Base-by-base conservation (phyloP, 2,329 filamentous ascomycete genomes). In the Fonsecaea erecta region DNA sequence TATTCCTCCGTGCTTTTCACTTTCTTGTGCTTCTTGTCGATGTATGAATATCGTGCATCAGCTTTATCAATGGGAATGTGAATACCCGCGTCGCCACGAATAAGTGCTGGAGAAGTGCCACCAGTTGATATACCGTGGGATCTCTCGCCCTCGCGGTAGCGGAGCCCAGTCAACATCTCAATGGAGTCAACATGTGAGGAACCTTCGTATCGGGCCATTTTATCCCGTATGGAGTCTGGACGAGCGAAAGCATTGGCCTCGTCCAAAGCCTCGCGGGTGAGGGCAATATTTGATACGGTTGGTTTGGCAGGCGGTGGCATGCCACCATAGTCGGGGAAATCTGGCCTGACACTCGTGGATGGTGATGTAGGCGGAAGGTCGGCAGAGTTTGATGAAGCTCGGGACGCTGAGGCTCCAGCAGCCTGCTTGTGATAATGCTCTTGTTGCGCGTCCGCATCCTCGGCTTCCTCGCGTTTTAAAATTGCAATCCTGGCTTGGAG, bases 51-150 rank as follows among this genome's bases (percentile, higher is more conserved):
- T 58, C 78, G 73, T 9, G 66, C 84, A 65, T 95, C 92, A 40
- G 56, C 63, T 68, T 92, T 87, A 70, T 96, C 92, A 35, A 90
- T 79, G 0, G 92, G 87, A 58, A 96, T 95, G 7, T 90, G 90
- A 66, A 96, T 94, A 56, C 93, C 93, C 8, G 87, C 92, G 75
- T 97, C 92, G 59, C 92, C 93, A 71, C 91, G 88, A 72, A 97
- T 90, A 24, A 97, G 81, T 9, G 88, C 88, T 7, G 92, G 92
- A 70, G 90, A 93, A 35, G 87, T 87, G 72, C 92, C 89, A 24
- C 93, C 93, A 0, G 93, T 96, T 68, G 91, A 95, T 71, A 97
- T 92, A 18, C 93, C 93, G 64, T 88, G 88, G 65, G 91, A 94
- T 64, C 93, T 85, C 80, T 98, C 94, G 53, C 93, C 94, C 70